A percentile compares a stretch with the other conserved stretches of the same genome.
Evolutionary conservation across 257 asterid genomes (phyloP).

Genomic region (Ilex asprella): DNA sequence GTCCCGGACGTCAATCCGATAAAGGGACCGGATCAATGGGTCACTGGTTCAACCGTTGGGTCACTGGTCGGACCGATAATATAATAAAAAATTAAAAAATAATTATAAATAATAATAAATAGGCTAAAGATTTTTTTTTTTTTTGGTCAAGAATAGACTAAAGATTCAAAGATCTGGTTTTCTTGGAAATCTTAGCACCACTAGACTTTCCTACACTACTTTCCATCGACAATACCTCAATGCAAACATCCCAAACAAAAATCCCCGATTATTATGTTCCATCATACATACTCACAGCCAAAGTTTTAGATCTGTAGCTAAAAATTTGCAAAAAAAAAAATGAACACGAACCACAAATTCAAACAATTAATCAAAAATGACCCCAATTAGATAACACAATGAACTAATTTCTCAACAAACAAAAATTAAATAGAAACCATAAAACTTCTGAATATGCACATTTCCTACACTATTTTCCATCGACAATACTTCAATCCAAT

Average conservation of each 20-base stretch:
- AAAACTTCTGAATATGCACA: conserved; percentile 5
- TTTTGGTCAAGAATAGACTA: too few relatives aligned
- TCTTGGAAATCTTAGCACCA: conserved; percentile 52
- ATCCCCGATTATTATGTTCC: conserved; percentile 17
- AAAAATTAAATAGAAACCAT: conserved; percentile 26
- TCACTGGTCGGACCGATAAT: too few relatives aligned
- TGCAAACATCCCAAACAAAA: conserved; percentile 31
- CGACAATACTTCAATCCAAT: too few relatives aligned
- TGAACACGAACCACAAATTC: conserved; percentile 1
- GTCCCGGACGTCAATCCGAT: too few relatives aligned
- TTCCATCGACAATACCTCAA: conserved; percentile 69
- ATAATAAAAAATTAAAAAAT: too few relatives aligned
- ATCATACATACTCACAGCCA: conserved; percentile 29
- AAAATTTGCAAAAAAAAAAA: conserved; percentile 21
- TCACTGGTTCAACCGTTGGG: too few relatives aligned
- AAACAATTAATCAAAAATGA: not conserved
- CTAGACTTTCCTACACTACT: conserved; percentile 44
- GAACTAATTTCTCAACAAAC: conserved; percentile 14
- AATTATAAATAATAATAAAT: too few relatives aligned
- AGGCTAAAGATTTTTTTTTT: conserved; percentile 61
- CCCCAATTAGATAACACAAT: conserved; percentile 16
- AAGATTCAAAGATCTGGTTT: conserved; percentile 79
- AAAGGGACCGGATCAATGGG: too few relatives aligned
- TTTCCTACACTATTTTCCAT: not conserved
- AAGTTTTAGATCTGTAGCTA: conserved; percentile 68